Percentiles rank a stretch among this genome's conserved stretches.
Conservation (phyloP, 345 rosid genomes). For the Corchorus olitorius region DNA sequence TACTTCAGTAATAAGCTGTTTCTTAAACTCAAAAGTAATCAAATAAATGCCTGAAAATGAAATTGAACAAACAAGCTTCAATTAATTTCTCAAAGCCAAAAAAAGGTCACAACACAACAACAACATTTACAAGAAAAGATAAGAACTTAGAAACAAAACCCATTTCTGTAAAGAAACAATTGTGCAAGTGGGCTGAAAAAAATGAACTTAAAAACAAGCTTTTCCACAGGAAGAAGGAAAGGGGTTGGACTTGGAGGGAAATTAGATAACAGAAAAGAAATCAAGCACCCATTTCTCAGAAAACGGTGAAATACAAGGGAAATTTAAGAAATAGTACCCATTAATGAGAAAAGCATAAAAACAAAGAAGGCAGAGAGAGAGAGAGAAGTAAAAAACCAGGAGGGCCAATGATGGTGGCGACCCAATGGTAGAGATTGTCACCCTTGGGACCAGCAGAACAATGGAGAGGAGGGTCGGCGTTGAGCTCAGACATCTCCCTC, state of each 20-base stretch:
- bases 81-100: background rate
- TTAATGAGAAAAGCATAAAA: background rate
- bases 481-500: conserved; percentile 83
- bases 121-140: background rate
- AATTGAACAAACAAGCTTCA: background rate
- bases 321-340: too few relatives aligned
- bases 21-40: background rate
- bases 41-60: background rate
- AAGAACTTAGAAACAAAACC: background rate
- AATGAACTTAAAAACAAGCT: background rate
- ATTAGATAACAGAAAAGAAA: background rate
- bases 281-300: background rate
- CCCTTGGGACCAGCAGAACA: conserved; percentile 94
- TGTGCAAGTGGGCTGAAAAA: background rate
- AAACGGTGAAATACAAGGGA: background rate
- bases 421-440: conserved; percentile 92
- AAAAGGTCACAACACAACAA: background rate
- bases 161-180: background rate
- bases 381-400: conserved; percentile 38
- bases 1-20: background rate
- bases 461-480: conserved; percentile 70
- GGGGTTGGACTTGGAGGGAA: too few relatives aligned
- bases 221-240: background rate
- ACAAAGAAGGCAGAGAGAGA: background rate
- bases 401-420: conserved; percentile 85